These are phyloP conservation scores for Auxenochlorella pyrenoidosa DNA, from an alignment of 139 green algal species.

Conservation along the genomic window DNA sequence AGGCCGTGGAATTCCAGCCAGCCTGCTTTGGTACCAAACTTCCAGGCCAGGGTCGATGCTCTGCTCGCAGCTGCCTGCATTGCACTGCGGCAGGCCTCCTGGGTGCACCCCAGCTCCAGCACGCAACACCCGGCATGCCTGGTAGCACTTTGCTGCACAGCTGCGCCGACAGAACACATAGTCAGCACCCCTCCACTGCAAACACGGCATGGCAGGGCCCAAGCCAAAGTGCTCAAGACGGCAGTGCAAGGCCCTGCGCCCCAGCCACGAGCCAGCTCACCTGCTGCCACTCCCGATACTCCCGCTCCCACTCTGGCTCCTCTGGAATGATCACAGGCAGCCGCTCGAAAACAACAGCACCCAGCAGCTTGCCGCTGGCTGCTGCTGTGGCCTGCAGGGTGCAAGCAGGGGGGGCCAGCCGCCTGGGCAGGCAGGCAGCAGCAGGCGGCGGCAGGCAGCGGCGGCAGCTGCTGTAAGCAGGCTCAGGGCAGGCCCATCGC, in stretches of 20 bases:
- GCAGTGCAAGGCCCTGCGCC: background rate
- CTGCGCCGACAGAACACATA: no score
- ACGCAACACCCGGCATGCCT: no score
- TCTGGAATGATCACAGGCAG: conserved; percentile 45
- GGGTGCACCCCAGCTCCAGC: background rate
- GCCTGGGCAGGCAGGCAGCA: background rate
- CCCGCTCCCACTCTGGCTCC: conserved; percentile 43
- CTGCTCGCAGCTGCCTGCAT: no score
- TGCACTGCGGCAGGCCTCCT: background rate
- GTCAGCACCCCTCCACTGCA: no score
- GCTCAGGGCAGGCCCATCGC: background rate
- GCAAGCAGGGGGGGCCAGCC: background rate
- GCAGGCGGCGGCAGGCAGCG: background rate
- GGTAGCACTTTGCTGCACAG: no score
- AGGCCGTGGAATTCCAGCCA: no score
- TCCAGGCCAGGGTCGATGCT: no score
- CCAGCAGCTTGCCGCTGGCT: conserved; percentile 13
- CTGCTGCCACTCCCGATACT: conserved; percentile 36
- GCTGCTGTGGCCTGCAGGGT: conserved; percentile 10
- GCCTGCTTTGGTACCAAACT: no score
- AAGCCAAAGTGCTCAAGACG: no score
- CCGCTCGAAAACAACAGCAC: conserved; percentile 50
- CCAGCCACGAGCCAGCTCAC: background rate
- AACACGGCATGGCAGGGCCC: no score
- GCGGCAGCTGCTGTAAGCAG: background rate